Evolutionary conservation across 257 asterid species (phyloP), one percentile per base, ranked within the genome.

Genomic region (Eustoma russellianum): DNA sequence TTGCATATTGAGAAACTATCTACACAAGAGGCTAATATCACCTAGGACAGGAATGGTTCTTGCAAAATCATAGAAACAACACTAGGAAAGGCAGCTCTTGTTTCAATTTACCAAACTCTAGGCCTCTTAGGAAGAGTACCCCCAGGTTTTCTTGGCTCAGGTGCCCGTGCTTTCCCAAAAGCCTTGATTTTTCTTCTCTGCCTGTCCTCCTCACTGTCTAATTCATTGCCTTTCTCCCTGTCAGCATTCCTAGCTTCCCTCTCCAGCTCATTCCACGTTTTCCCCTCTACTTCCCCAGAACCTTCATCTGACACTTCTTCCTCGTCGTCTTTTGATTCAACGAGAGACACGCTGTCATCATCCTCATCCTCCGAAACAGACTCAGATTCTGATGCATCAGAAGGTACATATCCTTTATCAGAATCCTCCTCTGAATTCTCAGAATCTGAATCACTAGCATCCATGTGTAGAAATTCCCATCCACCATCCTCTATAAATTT

Each of bases 61-160:
- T 24, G 30, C 30, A 24, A 24, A 24, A 38, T 38, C 12, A 38
- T 11, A 38, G 7, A 6, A 35, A 35, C 43, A 38, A 4, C 43
- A 38, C 11, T 5, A 38, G 43, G 43, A 38, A 38, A 54, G 7
- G 11, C 13, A 54, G 12, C 59, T 17, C 48, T 16, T 12, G 24
- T 18, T 6, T 17, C 6, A n/a, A 0, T 55, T 18, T 44, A 74
- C 73, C 80, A 70, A 56, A 74, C 70, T 62, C 74, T 60, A 58
- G 66, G 34, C 69, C 69, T 74, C 74, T 74, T 74, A 6, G 71
- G 54, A 49, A 70, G 71, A 57, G 67, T 61, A 45, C 55, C 66
- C 7, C 75, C 70, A 2, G 68, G 61, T 16, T 17, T 54, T 61
- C 81, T 59, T 47, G 74, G 70, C 14, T 67, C 77, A 0, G 79